phyloP scores from a whole-genome alignment of 345 rosid genomes.

The Salix koriyanagi region DNA sequence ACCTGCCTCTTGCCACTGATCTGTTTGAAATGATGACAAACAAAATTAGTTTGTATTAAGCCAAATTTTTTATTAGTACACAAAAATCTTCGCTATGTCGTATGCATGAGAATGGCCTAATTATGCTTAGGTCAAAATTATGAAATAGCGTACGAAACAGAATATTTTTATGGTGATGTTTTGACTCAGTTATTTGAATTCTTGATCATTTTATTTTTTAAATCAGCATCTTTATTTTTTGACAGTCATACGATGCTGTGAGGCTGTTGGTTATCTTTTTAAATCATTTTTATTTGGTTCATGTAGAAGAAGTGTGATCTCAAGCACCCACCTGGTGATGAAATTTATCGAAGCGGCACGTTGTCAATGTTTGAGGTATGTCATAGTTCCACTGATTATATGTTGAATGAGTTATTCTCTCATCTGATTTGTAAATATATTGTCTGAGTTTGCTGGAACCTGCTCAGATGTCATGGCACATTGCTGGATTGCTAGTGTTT shows the following conservation, averaged over 20 bases:
- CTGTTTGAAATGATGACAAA: not conserved
- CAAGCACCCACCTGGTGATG: slow-evolving; percentile 99
- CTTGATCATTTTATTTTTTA: not conserved
- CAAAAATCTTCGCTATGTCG: not conserved
- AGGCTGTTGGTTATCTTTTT: not conserved
- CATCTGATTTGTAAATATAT: not conserved
- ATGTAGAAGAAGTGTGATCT: slow-evolving; percentile 89
- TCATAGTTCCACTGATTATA: too few species aligned
- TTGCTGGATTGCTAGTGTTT: not conserved
- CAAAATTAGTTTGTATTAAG: not conserved
- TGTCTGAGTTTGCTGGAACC: not conserved
- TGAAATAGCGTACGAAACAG: not conserved
- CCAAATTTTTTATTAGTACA: not conserved
- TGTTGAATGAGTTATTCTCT: not conserved
- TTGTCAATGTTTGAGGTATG: slow-evolving; percentile 98
- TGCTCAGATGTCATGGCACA: not conserved
- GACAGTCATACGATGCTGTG: not conserved
- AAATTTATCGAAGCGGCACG: slow-evolving; percentile 93
- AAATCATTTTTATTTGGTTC: not conserved
- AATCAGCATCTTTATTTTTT: not conserved
- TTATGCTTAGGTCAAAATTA: not conserved
- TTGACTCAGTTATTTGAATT: not conserved
- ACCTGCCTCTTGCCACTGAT: not conserved
- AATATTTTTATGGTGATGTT: not conserved
- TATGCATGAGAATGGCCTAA: not conserved